These are phyloP conservation scores for Withania somnifera DNA, from an alignment of 305 asterid species.

Conservation along the genomic window DNA sequence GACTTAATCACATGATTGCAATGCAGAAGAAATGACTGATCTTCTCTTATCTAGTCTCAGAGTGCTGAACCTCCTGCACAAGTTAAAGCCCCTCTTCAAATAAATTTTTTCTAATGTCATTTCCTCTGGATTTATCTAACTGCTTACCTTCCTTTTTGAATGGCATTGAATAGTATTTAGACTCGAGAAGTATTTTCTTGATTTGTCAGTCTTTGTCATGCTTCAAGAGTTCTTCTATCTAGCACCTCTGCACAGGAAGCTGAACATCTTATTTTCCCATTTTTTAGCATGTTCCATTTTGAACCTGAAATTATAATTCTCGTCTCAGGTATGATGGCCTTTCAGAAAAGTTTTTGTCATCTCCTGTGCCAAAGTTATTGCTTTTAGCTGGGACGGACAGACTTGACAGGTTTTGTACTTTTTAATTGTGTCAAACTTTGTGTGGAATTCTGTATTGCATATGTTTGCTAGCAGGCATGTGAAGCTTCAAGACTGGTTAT, in stretches of 20 bases:
- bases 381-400: slow-evolving; percentile 98
- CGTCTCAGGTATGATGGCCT: slow-evolving; percentile 96
- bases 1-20: background rate
- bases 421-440: background rate
- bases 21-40: background rate
- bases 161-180: background rate
- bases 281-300: background rate
- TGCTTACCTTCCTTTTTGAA: background rate
- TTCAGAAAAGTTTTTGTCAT: slow-evolving; percentile 71
- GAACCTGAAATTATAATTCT: background rate
- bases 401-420: slow-evolving; percentile 64
- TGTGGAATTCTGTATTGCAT: background rate
- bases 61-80: background rate
- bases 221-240: background rate
- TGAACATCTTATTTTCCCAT: background rate
- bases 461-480: background rate
- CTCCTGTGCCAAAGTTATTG: slow-evolving; percentile 81
- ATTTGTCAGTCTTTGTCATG: background rate
- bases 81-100: background rate
- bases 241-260: background rate
- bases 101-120: background rate
- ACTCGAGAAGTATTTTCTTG: background rate
- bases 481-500: background rate
- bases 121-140: background rate
- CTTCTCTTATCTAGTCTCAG: background rate